Evolutionary conservation across 495 filamentous ascomycete genomes (phyloP), one percentile per base, ranked within the genome.

Genomic region (Clohesyomyces aquaticus): DNA sequence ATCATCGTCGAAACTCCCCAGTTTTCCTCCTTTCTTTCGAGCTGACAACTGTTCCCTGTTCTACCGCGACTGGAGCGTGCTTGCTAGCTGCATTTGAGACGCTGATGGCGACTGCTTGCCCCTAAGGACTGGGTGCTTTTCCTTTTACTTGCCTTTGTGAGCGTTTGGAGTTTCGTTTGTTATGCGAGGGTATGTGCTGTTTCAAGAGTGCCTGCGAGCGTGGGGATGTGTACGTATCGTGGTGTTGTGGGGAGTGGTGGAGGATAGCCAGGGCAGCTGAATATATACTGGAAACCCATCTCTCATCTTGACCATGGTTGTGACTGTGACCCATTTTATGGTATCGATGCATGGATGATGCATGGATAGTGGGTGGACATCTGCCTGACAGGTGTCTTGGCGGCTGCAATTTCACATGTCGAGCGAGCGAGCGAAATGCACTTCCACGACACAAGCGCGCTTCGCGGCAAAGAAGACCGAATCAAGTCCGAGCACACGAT

Each of bases 351-450:
- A n/a, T n/a, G n/a, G n/a, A n/a, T n/a, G n/a, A n/a, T n/a, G n/a
- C n/a, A n/a, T n/a, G n/a, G n/a, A n/a, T n/a, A n/a, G n/a, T n/a
- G n/a, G n/a, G n/a, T n/a, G n/a, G n/a, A n/a, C n/a, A n/a, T n/a
- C n/a, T n/a, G n/a, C n/a, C n/a, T n/a, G n/a, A n/a, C n/a, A 14
- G 14, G 6, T 38, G 14, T 38, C 56, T 59, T 59, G 56, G 56
- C 56, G 38, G 4, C 3, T 1, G 3, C 27, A 3, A n/a, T 50
- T 59, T 59, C 56, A 59, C 56, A 59, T 59, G 56, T 28, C 25
- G 3, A 27, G 2, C 56, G 11, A 22, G 2, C n/a, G n/a, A 14
- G 10, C 22, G 32, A 11, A 43, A 11, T 18, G n/a, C 23, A 19
- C 8, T 16, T 16, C 52, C 29, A 35, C 21, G 50, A 10, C 47